Evolutionary conservation across 108 stramenopile species (phyloP), one percentile per base, ranked within the genome.

Genomic region (Nitzschia palea): DNA sequence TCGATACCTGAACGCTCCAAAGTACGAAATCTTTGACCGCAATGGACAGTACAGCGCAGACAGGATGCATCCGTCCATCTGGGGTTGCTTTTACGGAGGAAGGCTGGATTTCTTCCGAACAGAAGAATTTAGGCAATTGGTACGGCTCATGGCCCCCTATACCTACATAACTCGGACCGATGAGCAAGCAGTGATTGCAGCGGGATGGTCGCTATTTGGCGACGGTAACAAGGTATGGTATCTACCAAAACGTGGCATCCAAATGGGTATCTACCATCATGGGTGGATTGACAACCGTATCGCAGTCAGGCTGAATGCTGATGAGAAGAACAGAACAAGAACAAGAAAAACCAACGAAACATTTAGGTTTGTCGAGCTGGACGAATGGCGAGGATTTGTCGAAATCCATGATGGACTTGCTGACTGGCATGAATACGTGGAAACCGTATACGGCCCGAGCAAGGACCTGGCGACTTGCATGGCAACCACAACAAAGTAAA

Each of bases 201-300:
- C 30, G 5, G 62, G 37, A 50, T 64, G 62, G 62, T 36, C 62
- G 15, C 8, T 64, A 10, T 17, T 64, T 48, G 62, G 48, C 12
- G 62, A 29, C 23, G 54, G 54, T 8, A n/a, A 45, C 31, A 64
- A 42, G 27, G 62, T 64, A 4, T 64, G 62, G 62, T 64, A 48
- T 29, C 23, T 64, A 28, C 28, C 62, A 3, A 45, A 64, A 20
- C 62, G 62, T 20, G 45, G 45, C 8, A 64, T 64, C 10, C 22
- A 45, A 25, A 45, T 64, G 47, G 62, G 62, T 6, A n/a, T 64
- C 15, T 64, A 64, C 28, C 62, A 64, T 28, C 62, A 64, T 25
- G 62, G 62, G 4, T 64, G 62, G 62, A 29, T 64, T n/a, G 62
- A 64, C 27, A n/a, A 64, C 45, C n/a, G n/a, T n/a, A n/a, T n/a